Evolutionary conservation across 768 basidiomycete genomes (phyloP).

Genomic region (Termitomyces sp.): DNA sequence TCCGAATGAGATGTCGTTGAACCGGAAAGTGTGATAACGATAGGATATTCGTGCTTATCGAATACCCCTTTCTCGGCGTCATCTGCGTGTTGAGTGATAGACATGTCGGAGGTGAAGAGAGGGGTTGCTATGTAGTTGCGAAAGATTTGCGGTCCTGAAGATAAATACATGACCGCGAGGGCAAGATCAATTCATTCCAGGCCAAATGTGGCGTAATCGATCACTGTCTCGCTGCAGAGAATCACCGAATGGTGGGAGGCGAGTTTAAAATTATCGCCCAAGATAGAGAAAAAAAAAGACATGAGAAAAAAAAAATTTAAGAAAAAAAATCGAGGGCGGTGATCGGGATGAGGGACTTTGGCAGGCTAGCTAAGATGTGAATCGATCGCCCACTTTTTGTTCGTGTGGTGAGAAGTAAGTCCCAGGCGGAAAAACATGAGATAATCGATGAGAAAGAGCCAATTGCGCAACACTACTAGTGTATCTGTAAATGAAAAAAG

Average conservation of each 20-base stretch:
- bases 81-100: slow-evolving; percentile 21
- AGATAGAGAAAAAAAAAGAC: slow-evolving; percentile 17
- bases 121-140: background rate
- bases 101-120: slow-evolving; percentile 6
- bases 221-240: slow-evolving; percentile 26
- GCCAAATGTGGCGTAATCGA: slow-evolving; percentile 26
- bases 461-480: background rate
- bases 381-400: background rate
- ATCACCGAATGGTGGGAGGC: slow-evolving; percentile 28
- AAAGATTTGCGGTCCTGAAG: background rate
- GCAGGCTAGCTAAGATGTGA: background rate
- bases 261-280: slow-evolving; percentile 22
- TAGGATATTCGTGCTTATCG: slow-evolving; percentile 21
- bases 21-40: slow-evolving; percentile 15
- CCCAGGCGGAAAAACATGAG: slow-evolving; percentile 7
- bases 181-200: slow-evolving; percentile 13
- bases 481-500: background rate
- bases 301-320: background rate
- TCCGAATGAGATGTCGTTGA: slow-evolving; percentile 10
- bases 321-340: background rate
- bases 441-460: background rate
- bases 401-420: background rate
- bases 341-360: slow-evolving; percentile 4
- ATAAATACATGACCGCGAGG: slow-evolving; percentile 16
- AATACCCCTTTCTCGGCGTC: slow-evolving; percentile 33